Conservation (phyloP, 2,329 filamentous ascomycete species). For the Talaromyces sp. region DNA sequence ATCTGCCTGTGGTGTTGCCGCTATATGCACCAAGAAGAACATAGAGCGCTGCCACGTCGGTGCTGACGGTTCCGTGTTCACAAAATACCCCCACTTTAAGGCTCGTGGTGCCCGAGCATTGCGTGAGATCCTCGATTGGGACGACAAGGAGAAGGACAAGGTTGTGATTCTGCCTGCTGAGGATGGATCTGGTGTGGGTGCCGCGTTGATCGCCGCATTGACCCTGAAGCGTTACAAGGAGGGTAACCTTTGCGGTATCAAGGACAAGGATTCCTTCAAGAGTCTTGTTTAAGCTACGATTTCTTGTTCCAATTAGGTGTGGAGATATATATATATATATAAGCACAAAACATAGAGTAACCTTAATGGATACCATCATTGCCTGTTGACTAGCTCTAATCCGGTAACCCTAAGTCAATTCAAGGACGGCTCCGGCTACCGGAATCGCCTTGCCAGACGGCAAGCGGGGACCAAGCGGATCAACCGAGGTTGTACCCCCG, state of each 20-base stretch:
- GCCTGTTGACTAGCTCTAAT: background rate
- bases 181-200: conserved; percentile 95
- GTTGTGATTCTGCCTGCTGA: conserved; percentile 86
- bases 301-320: background rate
- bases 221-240: conserved; percentile 61
- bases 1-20: conserved; percentile 89
- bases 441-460: background rate
- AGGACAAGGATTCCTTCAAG: conserved; percentile 44
- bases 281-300: background rate
- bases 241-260: conserved; percentile 58
- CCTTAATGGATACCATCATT: background rate
- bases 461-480: background rate
- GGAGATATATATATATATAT: background rate
- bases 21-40: conserved; percentile 94
- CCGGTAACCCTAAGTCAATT: background rate
- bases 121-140: conserved; percentile 94
- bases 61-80: conserved; percentile 95
- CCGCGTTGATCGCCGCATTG: conserved; percentile 81
- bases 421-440: background rate
- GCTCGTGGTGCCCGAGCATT: conserved; percentile 82
- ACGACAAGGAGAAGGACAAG: conserved; percentile 77
- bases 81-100: conserved; percentile 99
- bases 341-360: background rate
- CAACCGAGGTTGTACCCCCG: conserved; percentile 9
- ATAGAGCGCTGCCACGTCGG: conserved; percentile 88